Base-by-base conservation (phyloP, 768 basidiomycete species). In the Flagelloscypha sp. region DNA sequence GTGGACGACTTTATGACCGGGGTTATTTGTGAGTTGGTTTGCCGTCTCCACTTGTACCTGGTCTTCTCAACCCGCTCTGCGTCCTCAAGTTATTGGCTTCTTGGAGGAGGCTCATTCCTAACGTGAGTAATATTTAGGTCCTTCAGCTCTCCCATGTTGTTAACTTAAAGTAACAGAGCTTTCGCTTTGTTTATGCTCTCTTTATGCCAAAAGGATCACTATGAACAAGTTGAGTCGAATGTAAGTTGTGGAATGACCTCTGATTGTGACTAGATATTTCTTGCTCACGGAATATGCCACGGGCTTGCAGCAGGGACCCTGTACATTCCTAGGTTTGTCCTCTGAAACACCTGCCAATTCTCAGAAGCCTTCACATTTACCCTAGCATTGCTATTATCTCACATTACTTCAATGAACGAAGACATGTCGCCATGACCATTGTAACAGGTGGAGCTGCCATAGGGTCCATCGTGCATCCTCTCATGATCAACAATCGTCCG, bases 401-500 rank as follows among this genome's bases (percentile, higher is more conserved):
- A 8, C 76, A 78, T 41, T 68, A 71, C 46, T 80, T 77, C 52
- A 54, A 63, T 19, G 55, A 49, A 17, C 61, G 61, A 18, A 61
- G 68, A 9, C 63, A 67, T 5, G 49, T 76, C 24, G 74, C 70
- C 0, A 72, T 76, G 41, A 70, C 76, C 11, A 55, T 79, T 27
- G 70, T 63, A 13, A 62, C 65, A 1, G 63, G 71, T 1, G 75
- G 70, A 4, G 56, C 75, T n/a, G 74, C 70, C 12, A 48, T 76
- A 10, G 79, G 80, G 3, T 76, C 74, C 8, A 62, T 72, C 16
- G 46, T 81, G 7, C 75, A 78, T 38, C 74, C 76, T 2, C 76
- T 79, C 45, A 66, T 79, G 60, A 57, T 84, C 15, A 81, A 83
- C 48, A 59, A 66, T 24, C n/a, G 51, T 56, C 25, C 40, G 59